Percentiles rank a stretch among this genome's conserved stretches.
phyloP scores from a whole-genome alignment of 2,329 filamentous ascomycete genomes.

The Penicillium sclerotiorum region DNA sequence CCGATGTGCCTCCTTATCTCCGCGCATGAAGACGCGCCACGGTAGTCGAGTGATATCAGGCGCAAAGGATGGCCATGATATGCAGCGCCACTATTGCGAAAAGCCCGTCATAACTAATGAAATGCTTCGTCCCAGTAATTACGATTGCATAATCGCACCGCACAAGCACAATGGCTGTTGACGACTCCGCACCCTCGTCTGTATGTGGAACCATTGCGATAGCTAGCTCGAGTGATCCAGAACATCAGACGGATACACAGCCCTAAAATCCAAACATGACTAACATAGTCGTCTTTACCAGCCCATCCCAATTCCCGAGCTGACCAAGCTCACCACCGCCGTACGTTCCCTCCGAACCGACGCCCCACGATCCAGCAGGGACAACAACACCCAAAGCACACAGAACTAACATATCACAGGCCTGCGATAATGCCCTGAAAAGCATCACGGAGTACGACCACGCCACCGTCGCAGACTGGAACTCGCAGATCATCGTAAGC shows the following conservation, averaged over 20 bases:
- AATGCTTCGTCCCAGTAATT: background rate
- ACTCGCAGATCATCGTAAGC: constrained; percentile 85
- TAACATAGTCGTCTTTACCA: constrained; percentile 37
- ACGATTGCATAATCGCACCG: background rate
- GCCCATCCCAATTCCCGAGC: constrained; percentile 74
- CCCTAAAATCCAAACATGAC: constrained; percentile 4
- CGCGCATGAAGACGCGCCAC: too few relatives aligned
- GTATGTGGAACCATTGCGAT: constrained; percentile 26
- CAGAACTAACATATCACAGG: constrained; percentile 57
- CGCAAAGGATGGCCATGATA: background rate
- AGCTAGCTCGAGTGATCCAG: background rate
- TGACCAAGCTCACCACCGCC: constrained; percentile 84
- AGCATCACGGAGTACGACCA: constrained; percentile 83
- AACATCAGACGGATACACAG: too few relatives aligned
- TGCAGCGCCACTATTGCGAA: background rate
- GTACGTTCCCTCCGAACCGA: constrained; percentile 53
- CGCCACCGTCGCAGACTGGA: constrained; percentile 81
- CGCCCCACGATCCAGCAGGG: background rate
- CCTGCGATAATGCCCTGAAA: constrained; percentile 77
- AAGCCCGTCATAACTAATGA: background rate
- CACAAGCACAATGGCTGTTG: constrained; percentile 35
- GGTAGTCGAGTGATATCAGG: too few relatives aligned
- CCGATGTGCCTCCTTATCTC: background rate
- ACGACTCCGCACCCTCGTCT: constrained; percentile 28
- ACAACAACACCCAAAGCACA: constrained; percentile 5